Evolutionary conservation across 116 monocot species (phyloP).

Genomic region (Dioscorea cayenensis): DNA sequence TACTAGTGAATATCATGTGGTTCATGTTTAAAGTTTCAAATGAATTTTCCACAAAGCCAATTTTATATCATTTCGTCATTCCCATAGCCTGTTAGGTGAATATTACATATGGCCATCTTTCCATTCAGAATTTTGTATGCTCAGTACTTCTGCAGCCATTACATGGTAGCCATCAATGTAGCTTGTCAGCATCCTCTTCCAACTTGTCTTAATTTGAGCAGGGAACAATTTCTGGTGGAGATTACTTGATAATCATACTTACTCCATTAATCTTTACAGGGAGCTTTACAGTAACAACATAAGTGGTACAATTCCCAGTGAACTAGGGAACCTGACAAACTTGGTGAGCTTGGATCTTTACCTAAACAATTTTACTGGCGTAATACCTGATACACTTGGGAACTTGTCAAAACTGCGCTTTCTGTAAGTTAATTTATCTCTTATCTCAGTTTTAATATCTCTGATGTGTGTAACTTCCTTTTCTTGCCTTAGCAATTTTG

Average conservation of each 20-base stretch:
- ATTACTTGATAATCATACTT: neutral
- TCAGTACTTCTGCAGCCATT: too few relatives aligned
- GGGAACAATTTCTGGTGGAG: neutral
- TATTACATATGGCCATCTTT: too few relatives aligned
- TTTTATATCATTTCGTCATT: too few relatives aligned
- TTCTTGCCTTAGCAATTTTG: neutral
- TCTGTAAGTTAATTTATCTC: conserved; percentile 38
- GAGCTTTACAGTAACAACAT: conserved; percentile 78
- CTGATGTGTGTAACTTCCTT: neutral
- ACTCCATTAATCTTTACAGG: conserved; percentile 21
- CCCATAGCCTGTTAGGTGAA: too few relatives aligned
- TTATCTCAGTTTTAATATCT: neutral
- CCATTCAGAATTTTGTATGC: too few relatives aligned
- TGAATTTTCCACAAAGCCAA: too few relatives aligned
- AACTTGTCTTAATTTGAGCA: neutral
- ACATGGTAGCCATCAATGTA: too few relatives aligned
- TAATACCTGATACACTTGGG: conserved; percentile 59
- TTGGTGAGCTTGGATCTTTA: conserved; percentile 75
- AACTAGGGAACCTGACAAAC: conserved; percentile 61
- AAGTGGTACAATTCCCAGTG: conserved; percentile 54
- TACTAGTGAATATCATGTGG: too few relatives aligned
- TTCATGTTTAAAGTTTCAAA: too few relatives aligned
- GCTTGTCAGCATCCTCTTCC: too few relatives aligned
- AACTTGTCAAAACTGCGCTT: conserved; percentile 55
- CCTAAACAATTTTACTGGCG: conserved; percentile 55